Evolutionary conservation across 129 eudicot species (phyloP), one percentile per base, ranked within the genome.

Genomic region (Smallanthus sonchifolius): DNA sequence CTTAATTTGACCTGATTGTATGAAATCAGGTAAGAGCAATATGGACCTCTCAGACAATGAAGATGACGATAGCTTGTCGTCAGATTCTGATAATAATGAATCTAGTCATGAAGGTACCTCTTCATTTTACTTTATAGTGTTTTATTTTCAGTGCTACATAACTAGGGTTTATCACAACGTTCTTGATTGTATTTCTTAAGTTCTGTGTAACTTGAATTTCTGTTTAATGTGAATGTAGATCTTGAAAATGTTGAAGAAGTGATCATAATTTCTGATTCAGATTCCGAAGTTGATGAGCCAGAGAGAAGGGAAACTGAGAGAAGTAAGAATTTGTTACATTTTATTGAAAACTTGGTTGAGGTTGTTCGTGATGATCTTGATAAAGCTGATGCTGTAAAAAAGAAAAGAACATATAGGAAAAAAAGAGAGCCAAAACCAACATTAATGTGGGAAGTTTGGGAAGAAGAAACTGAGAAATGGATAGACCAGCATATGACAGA

Each of bases 361-460:
- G 30, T 52, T 45, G 24, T 24, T 44, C 16, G 43, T 43, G 62
- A 52, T 8, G 17, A 42, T 37, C 60, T 13, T 40, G 59, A 67
- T 60, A 44, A 60, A 61, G 69, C 11, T 68, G 49, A 24, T 24
- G 30, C 30, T 45, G 51, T 28, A 61, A 65, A 40, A 42, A 49
- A 30, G 20, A 77, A 69, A 17, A 73, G 7, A 56, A 51, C 43
- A 67, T 78, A 34, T 54, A 74, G 62, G 75, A 85, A 69, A 76
- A 55, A 13, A 44, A 83, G 83, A 48, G 54, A 69, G 39, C 17
- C 30, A 6, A 76, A 28, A 51, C 91, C 89, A 6, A 56, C 72
- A 11, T 77, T 93, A 67, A 17, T 86, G 82, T 93, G 96, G 98
- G 88, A 90, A 80, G 61, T 86, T 40, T 79, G 86, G 90, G 92